Percentiles rank a stretch among this genome's conserved stretches.
phyloP scores from a whole-genome alignment of 441 rosid species.

The Croton setiger region DNA sequence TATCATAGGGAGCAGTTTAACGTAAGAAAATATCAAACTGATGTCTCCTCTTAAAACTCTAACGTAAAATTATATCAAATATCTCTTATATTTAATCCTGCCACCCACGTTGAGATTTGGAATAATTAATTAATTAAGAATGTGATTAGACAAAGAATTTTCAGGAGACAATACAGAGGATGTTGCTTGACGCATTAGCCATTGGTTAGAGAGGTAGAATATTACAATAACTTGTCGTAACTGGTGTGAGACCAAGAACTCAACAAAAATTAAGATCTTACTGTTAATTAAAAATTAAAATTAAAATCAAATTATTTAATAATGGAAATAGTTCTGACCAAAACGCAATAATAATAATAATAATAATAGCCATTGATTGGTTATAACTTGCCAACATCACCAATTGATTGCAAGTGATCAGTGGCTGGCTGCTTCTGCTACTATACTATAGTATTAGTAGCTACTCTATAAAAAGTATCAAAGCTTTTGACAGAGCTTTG shows the following conservation, averaged over 20 bases:
- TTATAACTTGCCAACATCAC: neutral
- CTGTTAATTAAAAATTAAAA: too few species aligned
- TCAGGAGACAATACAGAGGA: constrained; percentile 45
- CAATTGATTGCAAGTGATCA: constrained; percentile 18
- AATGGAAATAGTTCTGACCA: neutral
- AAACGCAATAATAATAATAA: too few species aligned
- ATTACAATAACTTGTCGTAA: too few species aligned
- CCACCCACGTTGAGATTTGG: constrained; percentile 22
- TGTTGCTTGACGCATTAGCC: constrained; percentile 61
- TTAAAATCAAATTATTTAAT: too few species aligned
- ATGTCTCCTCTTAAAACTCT: neutral
- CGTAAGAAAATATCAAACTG: constrained; percentile 28
- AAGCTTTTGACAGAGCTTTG: constrained; percentile 25
- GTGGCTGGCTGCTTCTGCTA: neutral
- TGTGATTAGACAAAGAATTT: constrained; percentile 20
- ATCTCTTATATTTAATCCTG: constrained; percentile 12
- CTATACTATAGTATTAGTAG: neutral
- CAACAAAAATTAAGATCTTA: too few species aligned
- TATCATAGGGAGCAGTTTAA: too few species aligned
- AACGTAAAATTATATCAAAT: constrained; percentile 21
- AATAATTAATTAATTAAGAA: neutral
- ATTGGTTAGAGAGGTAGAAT: too few species aligned
- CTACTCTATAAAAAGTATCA: constrained; percentile 3
- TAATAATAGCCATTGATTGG: neutral
- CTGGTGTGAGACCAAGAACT: constrained; percentile 15